Evolutionary conservation across 2,329 filamentous ascomycete species (phyloP).

Genomic region (Ascochyta rabiei): DNA sequence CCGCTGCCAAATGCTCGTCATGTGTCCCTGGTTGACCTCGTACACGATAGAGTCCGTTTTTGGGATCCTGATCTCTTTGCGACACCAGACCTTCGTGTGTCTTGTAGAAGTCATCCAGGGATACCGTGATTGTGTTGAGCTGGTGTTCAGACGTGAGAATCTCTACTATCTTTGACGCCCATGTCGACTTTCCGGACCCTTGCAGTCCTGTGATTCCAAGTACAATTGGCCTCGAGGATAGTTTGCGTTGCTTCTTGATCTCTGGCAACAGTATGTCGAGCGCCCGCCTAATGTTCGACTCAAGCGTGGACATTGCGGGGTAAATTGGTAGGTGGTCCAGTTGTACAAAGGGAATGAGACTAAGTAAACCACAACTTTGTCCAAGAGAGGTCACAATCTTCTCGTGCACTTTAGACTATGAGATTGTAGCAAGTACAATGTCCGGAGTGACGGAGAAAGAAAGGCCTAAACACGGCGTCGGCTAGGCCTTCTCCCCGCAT

Average conservation of each 20-base stretch:
- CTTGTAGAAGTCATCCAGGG: slow-evolving; percentile 86
- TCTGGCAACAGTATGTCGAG: slow-evolving; percentile 38
- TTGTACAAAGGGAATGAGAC: background rate
- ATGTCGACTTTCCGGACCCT: slow-evolving; percentile 89
- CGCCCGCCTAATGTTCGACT: slow-evolving; percentile 36
- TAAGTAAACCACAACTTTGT: background rate
- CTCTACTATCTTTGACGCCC: slow-evolving; percentile 59
- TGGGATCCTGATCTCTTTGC: slow-evolving; percentile 68
- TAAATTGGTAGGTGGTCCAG: background rate
- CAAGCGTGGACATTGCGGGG: slow-evolving; percentile 33
- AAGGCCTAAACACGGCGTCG: slow-evolving; percentile 6
- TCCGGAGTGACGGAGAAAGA: slow-evolving; percentile 7
- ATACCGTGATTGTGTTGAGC: slow-evolving; percentile 41
- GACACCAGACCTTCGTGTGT: slow-evolving; percentile 69
- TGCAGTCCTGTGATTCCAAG: slow-evolving; percentile 91
- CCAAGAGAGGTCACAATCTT: background rate
- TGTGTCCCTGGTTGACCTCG: slow-evolving; percentile 86
- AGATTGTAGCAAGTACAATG: background rate
- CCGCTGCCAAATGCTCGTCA: slow-evolving; percentile 68
- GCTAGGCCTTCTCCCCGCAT: slow-evolving; percentile 15
- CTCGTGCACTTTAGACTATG: background rate
- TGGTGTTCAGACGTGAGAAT: slow-evolving; percentile 31
- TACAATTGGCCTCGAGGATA: slow-evolving; percentile 70
- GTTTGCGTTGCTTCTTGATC: slow-evolving; percentile 27
- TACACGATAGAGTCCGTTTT: slow-evolving; percentile 78